Evolutionary conservation across 495 filamentous ascomycete genomes (phyloP).

Genomic region (Trypethelium eluteriae): DNA sequence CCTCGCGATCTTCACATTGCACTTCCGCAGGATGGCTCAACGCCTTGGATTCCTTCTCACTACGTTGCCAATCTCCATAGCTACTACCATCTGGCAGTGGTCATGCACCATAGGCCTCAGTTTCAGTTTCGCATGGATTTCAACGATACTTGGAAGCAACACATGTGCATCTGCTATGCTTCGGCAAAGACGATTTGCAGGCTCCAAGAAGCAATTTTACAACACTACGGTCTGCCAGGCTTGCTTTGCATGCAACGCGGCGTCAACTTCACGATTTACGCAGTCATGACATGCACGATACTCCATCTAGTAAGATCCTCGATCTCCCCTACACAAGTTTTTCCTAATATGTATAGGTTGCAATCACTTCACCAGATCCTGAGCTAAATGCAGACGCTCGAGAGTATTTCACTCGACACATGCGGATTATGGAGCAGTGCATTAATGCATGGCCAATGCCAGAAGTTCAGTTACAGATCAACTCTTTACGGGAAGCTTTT

Average conservation of each 20-base stretch:
- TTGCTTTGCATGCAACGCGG: conserved; percentile 90
- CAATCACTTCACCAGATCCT: conserved; percentile 88
- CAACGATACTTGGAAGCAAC: conserved; percentile 74
- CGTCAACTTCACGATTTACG: conserved; percentile 93
- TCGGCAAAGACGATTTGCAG: conserved; percentile 84
- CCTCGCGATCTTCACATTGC: conserved; percentile 71
- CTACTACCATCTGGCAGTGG: conserved; percentile 80
- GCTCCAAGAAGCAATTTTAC: conserved; percentile 78
- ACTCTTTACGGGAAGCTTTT: conserved; percentile 85
- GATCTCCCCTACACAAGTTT: not conserved
- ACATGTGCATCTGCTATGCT: conserved; percentile 79
- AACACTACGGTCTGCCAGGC: conserved; percentile 69
- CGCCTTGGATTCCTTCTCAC: conserved; percentile 72
- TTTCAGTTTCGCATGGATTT: conserved; percentile 63
- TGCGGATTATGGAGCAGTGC: conserved; percentile 88
- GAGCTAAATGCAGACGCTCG: conserved; percentile 76
- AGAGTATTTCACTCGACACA: conserved; percentile 88
- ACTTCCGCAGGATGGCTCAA: conserved; percentile 69
- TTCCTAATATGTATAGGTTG: conserved; percentile 52
- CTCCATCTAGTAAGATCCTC: conserved; percentile 70
- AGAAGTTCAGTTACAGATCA: conserved; percentile 84
- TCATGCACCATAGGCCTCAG: conserved; percentile 85
- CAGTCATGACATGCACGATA: conserved; percentile 85
- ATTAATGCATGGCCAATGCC: conserved; percentile 81
- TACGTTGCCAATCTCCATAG: conserved; percentile 89